These are phyloP conservation scores for Saussurea involucrata DNA, from an alignment of 129 eudicot genomes.

Conservation along the genomic window DNA sequence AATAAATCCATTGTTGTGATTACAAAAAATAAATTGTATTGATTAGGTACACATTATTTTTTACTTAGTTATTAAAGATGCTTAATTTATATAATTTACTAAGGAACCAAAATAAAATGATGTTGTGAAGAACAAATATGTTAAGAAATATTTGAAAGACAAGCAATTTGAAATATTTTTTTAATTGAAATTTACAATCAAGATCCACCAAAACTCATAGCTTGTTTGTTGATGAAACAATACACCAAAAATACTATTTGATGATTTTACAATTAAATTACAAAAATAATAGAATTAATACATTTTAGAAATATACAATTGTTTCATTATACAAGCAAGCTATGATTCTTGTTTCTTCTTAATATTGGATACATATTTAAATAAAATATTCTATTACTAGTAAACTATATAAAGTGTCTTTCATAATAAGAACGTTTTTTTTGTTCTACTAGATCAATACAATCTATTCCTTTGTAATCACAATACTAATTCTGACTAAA, in stretches of 20 bases:
- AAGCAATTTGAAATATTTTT: neutral
- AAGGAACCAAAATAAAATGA: neutral
- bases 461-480: neutral
- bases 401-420: neutral
- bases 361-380: neutral
- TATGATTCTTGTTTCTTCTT: neutral
- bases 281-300: neutral
- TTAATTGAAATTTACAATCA: neutral
- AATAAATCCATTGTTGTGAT: neutral
- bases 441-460: neutral
- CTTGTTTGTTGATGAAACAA: conserved; percentile 3
- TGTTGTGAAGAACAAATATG: conserved; percentile 5
- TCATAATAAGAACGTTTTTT: neutral
- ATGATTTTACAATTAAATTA: neutral
- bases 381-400: neutral
- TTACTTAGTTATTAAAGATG: neutral
- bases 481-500: neutral
- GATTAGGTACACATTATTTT: conserved; percentile 2
- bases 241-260: neutral
- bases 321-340: neutral
- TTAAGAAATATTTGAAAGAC: neutral
- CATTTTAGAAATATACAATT: neutral
- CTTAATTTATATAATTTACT: neutral
- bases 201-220: neutral
- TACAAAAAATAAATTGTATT: neutral